phyloP scores from a whole-genome alignment of 2,329 filamentous ascomycete species.

The Aspergillus sp. region DNA sequence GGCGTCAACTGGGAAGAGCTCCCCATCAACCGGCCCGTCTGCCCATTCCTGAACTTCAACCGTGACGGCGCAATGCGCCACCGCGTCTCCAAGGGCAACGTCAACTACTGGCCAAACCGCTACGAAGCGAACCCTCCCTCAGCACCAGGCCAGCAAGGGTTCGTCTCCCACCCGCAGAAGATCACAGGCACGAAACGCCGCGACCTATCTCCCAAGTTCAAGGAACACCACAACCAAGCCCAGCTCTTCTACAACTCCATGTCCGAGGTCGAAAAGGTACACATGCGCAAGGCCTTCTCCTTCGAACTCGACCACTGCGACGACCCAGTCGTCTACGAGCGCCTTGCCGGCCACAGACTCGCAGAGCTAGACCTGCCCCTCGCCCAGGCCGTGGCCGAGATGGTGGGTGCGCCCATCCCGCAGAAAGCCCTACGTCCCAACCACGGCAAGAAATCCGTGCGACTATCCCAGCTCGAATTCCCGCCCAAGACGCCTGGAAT shows the following conservation, averaged over 20 bases:
- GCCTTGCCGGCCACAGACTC: conserved; percentile 63
- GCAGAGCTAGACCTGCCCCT: conserved; percentile 70
- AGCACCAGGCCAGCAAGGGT: conserved; percentile 67
- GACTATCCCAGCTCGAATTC: conserved; percentile 66
- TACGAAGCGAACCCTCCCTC: conserved; percentile 65
- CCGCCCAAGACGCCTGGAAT: conserved; percentile 65
- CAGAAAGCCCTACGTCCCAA: conserved; percentile 57
- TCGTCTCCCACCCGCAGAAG: conserved; percentile 65
- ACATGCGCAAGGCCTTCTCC: conserved; percentile 37
- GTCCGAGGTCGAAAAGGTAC: conserved; percentile 35
- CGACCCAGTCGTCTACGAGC: conserved; percentile 73
- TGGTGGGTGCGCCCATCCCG: conserved; percentile 68
- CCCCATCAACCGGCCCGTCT: conserved; percentile 73
- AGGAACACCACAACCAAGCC: conserved; percentile 40
- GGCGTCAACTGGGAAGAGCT: conserved; percentile 75
- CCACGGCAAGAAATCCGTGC: conserved; percentile 65
- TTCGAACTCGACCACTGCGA: conserved; percentile 59
- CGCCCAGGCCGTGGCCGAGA: conserved; percentile 66
- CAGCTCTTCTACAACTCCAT: conserved; percentile 40
- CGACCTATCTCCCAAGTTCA: conserved; percentile 44
- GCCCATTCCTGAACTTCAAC: conserved; percentile 74
- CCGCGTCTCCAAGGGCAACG: conserved; percentile 68
- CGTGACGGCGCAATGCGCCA: conserved; percentile 73
- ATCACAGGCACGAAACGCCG: conserved; percentile 69
- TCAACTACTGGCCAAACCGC: conserved; percentile 80